Conservation (phyloP, 768 basidiomycete species). For the Psilocybe cyanescens region DNA sequence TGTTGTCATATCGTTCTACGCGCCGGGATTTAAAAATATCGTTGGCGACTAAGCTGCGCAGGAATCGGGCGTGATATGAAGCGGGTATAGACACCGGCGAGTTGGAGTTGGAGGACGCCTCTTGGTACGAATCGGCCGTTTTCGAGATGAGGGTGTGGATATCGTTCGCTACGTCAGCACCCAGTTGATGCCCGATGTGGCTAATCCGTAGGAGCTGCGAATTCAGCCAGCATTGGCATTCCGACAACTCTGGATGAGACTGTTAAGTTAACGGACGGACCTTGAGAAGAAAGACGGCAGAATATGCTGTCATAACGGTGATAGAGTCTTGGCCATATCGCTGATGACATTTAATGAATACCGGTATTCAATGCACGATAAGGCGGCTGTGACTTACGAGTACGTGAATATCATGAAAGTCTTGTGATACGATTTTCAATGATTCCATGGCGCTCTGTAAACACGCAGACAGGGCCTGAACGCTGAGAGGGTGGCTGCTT, state of each 20-base stretch:
- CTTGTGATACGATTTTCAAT: conserved; percentile 70
- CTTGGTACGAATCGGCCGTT: conserved; percentile 80
- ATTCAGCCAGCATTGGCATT: conserved; percentile 2
- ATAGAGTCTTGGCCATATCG: conserved; percentile 86
- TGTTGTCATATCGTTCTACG: conserved; percentile 38
- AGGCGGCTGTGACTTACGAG: conserved; percentile 49
- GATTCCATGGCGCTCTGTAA: conserved; percentile 75
- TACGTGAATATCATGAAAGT: conserved; percentile 75
- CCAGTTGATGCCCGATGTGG: conserved; percentile 57
- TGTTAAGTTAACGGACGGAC: conserved; percentile 26
- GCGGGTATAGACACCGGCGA: conserved; percentile 62
- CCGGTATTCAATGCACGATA: background rate
- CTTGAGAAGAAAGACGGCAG: conserved; percentile 79
- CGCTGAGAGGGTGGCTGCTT: conserved; percentile 60
- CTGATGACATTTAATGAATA: conserved; percentile 38
- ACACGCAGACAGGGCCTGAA: conserved; percentile 72
- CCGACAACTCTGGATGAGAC: background rate
- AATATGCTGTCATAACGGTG: conserved; percentile 85
- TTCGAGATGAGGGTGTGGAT: conserved; percentile 68
- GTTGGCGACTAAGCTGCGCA: conserved; percentile 67
- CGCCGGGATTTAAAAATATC: conserved; percentile 62
- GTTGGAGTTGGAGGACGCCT: conserved; percentile 60
- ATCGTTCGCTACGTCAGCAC: conserved; percentile 63
- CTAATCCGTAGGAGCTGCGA: conserved; percentile 71
- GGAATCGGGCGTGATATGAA: conserved; percentile 81